Percentiles rank a stretch among this genome's conserved stretches.
Conservation (phyloP, 352 stramenopile species). For the Blastocystis sp. region DNA sequence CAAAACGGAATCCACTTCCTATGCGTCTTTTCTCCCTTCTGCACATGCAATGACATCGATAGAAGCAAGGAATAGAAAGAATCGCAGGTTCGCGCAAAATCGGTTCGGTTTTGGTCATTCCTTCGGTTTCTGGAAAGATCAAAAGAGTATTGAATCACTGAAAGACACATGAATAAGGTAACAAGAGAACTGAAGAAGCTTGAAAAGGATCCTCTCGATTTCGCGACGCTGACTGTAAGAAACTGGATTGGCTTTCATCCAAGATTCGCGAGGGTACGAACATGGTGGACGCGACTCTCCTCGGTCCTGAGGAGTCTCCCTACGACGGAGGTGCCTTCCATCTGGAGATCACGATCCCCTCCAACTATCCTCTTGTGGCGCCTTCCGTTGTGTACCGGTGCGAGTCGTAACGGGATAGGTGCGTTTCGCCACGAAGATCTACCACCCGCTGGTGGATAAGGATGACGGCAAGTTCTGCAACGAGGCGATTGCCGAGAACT, state of each 20-base stretch:
- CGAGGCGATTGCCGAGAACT: slow-evolving; percentile 60
- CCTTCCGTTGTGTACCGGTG: slow-evolving; percentile 7
- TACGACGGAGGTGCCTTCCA: slow-evolving; percentile 69
- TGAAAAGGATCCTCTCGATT: slow-evolving; percentile 69
- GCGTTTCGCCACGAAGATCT: slow-evolving; percentile 67
- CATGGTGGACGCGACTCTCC: slow-evolving; percentile 49
- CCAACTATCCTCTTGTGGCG: slow-evolving; percentile 63
- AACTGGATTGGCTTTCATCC: not conserved
- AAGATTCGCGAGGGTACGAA: slow-evolving; percentile 60
- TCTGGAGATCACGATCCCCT: slow-evolving; percentile 62
- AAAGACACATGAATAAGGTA: slow-evolving; percentile 47
- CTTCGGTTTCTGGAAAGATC: slow-evolving; percentile 2
- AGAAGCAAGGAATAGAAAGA: not conserved
- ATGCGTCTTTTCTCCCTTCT: not conserved
- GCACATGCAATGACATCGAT: not conserved
- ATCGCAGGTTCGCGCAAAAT: not conserved
- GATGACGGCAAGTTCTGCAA: slow-evolving; percentile 67
- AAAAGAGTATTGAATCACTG: not conserved
- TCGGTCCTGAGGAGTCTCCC: slow-evolving; percentile 63
- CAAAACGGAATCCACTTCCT: not conserved
- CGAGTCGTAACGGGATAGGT: slow-evolving; percentile 9
- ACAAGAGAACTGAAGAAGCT: slow-evolving; percentile 62
- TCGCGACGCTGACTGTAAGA: slow-evolving; percentile 52
- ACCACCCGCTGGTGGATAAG: slow-evolving; percentile 66
- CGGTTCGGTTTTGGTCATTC: not conserved